phyloP scores from a whole-genome alignment of 179 eudicot genomes.

The Gypsophila paniculata region DNA sequence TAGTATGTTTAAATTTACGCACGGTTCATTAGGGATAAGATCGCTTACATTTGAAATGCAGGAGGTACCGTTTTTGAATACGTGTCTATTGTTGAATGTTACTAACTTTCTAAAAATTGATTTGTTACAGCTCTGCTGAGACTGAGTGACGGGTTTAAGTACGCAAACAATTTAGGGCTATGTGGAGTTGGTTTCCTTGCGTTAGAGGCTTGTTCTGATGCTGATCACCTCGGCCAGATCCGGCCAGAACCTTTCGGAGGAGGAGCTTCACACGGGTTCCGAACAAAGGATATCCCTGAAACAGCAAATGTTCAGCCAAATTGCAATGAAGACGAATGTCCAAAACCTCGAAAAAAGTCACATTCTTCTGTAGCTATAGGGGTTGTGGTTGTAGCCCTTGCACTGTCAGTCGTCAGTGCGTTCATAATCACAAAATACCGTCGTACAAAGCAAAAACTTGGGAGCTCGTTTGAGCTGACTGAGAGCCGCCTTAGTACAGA shows the following conservation, averaged over 20 bases:
- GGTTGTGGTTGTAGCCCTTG: slow-evolving; percentile 33
- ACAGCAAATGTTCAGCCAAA: slow-evolving; percentile 52
- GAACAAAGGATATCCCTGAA: slow-evolving; percentile 52
- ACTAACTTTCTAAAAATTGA: not conserved
- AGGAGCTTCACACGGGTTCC: slow-evolving; percentile 28
- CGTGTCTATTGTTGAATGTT: not conserved
- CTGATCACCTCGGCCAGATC: slow-evolving; percentile 31
- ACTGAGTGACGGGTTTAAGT: slow-evolving; percentile 69
- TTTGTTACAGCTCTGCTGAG: slow-evolving; percentile 54
- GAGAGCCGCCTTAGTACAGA: slow-evolving; percentile 67
- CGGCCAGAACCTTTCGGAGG: slow-evolving; percentile 59
- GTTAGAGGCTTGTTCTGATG: slow-evolving; percentile 44
- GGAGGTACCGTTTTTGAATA: too few relatives aligned
- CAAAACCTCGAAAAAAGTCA: slow-evolving; percentile 34
- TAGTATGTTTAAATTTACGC: too few relatives aligned
- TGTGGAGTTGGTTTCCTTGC: slow-evolving; percentile 67
- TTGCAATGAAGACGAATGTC: slow-evolving; percentile 41
- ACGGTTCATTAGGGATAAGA: not conserved
- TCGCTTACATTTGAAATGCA: not conserved
- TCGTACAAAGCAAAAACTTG: slow-evolving; percentile 70
- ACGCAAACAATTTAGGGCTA: slow-evolving; percentile 62
- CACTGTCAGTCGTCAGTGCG: slow-evolving; percentile 38
- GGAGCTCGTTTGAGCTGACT: slow-evolving; percentile 47
- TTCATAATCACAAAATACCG: slow-evolving; percentile 57
- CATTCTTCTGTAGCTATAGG: slow-evolving; percentile 47